Conservation (phyloP, 1,284 basidiomycete species). For the Stereum hirsutum region DNA sequence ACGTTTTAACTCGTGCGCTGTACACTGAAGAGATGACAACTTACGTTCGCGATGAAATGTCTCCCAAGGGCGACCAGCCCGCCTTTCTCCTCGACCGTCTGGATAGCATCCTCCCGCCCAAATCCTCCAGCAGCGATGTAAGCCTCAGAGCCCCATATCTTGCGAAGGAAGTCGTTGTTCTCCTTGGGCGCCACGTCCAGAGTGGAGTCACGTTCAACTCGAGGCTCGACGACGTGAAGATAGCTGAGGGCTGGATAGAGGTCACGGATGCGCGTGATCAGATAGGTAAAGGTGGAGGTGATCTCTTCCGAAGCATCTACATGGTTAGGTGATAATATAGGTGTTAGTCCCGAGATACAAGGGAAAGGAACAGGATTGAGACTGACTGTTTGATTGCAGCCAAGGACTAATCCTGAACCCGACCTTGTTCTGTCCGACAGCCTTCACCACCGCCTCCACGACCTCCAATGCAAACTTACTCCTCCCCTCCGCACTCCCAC, state of each 20-base stretch:
- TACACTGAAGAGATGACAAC: conserved; percentile 4
- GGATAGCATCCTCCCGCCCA: conserved; percentile 12
- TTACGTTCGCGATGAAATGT: conserved; percentile 33
- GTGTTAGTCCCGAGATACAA: conserved; percentile 27
- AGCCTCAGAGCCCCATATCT: conserved; percentile 14
- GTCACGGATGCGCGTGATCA: conserved; percentile 5
- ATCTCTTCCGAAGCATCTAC: too few species aligned
- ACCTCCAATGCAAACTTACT: conserved; percentile 38
- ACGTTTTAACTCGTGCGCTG: neutral
- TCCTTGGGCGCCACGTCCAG: conserved; percentile 4
- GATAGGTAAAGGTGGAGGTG: conserved; percentile 9
- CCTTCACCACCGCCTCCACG: conserved; percentile 20
- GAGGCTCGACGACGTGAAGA: conserved; percentile 21
- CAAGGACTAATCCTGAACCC: conserved; percentile 36
- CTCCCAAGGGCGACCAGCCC: conserved; percentile 34
- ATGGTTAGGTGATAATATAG: too few species aligned
- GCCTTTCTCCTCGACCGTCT: conserved; percentile 17
- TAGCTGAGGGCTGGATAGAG: neutral
- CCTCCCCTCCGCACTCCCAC: conserved; percentile 47
- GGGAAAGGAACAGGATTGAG: neutral
- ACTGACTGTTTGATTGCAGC: conserved; percentile 9
- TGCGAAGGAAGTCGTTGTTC: conserved; percentile 18
- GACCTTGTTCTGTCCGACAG: conserved; percentile 19
- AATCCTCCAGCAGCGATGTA: conserved; percentile 29
- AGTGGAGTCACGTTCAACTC: conserved; percentile 13